phyloP scores from a whole-genome alignment of 305 asterid species.

The Caryopteris hybrid region DNA sequence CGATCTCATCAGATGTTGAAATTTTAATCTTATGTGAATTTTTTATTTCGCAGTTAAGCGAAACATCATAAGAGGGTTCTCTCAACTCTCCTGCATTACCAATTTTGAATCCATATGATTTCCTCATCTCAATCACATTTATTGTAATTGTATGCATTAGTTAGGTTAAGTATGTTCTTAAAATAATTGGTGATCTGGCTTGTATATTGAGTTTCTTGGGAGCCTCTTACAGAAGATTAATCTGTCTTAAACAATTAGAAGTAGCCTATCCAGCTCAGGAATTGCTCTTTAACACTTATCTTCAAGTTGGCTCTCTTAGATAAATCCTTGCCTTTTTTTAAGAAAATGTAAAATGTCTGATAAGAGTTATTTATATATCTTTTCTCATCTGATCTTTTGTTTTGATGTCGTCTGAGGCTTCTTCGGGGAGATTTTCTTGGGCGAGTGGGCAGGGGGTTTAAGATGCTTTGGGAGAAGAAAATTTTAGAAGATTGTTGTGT shows the following conservation, averaged over 20 bases:
- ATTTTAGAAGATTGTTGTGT: too few species aligned
- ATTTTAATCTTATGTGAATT: not conserved
- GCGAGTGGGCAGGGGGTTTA: too few species aligned
- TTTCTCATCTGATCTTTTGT: not conserved
- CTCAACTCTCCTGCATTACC: not conserved
- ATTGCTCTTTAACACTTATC: not conserved
- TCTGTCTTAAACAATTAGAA: not conserved
- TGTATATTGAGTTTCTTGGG: not conserved
- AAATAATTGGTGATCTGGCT: slow-evolving; percentile 6
- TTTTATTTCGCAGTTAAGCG: not conserved
- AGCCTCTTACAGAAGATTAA: not conserved
- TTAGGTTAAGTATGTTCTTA: not conserved
- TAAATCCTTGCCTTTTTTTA: not conserved
- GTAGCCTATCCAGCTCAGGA: not conserved
- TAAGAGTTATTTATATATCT: not conserved
- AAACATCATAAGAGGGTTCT: too few species aligned
- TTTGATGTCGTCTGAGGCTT: too few species aligned
- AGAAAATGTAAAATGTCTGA: not conserved
- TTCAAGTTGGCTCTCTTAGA: not conserved
- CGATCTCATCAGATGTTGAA: slow-evolving; percentile 10
- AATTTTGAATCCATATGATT: not conserved
- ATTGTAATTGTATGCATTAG: not conserved
- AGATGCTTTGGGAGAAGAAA: too few species aligned
- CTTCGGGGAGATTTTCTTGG: too few species aligned
- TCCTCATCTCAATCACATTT: not conserved